A percentile compares a stretch with the other conserved stretches of the same genome.
Evolutionary conservation across 2,329 filamentous ascomycete species (phyloP).

Genomic region (Ophiostoma montium): DNA sequence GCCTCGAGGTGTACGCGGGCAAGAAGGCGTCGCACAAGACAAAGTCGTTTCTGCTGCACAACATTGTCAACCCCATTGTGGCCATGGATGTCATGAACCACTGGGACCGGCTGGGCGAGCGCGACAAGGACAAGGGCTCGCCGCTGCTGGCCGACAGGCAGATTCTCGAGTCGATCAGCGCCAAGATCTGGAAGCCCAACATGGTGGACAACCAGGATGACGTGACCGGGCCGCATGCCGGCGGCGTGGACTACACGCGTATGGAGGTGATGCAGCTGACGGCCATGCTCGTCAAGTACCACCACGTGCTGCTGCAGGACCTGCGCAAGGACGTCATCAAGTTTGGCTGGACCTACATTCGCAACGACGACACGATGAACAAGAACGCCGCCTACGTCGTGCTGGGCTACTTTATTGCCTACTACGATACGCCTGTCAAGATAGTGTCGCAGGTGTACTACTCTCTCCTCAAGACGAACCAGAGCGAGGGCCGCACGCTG

Average conservation of each 20-base stretch:
- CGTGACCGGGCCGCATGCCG: conserved; percentile 49
- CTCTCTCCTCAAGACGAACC: conserved; percentile 78
- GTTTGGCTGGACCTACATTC: conserved; percentile 97
- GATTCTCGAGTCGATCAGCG: conserved; percentile 81
- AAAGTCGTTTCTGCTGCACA: conserved; percentile 83
- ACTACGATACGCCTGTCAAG: conserved; percentile 92
- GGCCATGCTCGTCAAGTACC: conserved; percentile 89
- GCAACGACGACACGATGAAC: conserved; percentile 97
- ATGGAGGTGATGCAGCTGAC: conserved; percentile 95
- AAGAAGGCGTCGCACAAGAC: conserved; percentile 71
- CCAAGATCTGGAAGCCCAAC: conserved; percentile 87
- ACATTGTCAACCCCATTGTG: conserved; percentile 89
- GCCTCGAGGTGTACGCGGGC: conserved; percentile 73
- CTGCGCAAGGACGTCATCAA: conserved; percentile 96
- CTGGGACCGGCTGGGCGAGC: conserved; percentile 46
- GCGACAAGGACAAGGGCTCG: conserved; percentile 32
- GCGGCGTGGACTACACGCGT: conserved; percentile 85
- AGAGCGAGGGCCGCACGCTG: conserved; percentile 82
- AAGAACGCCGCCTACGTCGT: conserved; percentile 97
- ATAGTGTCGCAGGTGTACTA: conserved; percentile 94
- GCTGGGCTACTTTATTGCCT: conserved; percentile 92
- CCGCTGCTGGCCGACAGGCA: conserved; percentile 64
- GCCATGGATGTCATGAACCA: conserved; percentile 90
- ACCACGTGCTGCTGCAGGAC: conserved; percentile 75
- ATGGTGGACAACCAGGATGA: conserved; percentile 73